Evolutionary conservation across 768 basidiomycete genomes (phyloP).

Genomic region (Fibroporia radiculosa): DNA sequence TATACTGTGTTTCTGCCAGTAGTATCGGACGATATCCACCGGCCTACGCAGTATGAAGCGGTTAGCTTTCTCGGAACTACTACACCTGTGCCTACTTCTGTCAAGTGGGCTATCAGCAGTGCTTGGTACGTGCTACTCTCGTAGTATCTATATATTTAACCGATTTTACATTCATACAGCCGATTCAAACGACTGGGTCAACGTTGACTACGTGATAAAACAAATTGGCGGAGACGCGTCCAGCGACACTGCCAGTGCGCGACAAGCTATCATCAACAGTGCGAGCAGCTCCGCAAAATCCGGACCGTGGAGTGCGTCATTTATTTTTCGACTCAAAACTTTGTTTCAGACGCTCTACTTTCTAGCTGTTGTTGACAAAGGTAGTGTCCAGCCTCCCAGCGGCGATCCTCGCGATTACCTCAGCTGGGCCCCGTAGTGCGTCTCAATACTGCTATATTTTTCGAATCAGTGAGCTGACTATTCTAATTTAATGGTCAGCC

Average conservation of each 20-base stretch:
- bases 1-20: too few species aligned
- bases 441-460: conserved; percentile 1
- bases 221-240: conserved; percentile 16
- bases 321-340: background rate
- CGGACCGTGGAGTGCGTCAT: conserved; percentile 32
- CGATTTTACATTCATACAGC: conserved; percentile 20
- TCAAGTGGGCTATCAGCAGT: conserved; percentile 7
- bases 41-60: too few species aligned
- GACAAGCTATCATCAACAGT: conserved; percentile 25
- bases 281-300: conserved; percentile 30
- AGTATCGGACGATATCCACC: too few species aligned
- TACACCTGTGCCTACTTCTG: too few species aligned
- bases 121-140: conserved; percentile 5
- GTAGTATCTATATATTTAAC: background rate
- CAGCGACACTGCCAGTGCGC: conserved; percentile 26
- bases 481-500: conserved; percentile 23
- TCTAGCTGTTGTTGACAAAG: conserved; percentile 30
- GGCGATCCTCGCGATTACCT: conserved; percentile 41
- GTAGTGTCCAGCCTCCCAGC: conserved; percentile 26
- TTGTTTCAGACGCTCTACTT: background rate
- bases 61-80: too few species aligned
- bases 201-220: conserved; percentile 33
- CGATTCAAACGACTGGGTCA: conserved; percentile 45
- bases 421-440: conserved; percentile 54
- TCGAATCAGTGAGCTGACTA: background rate